These are phyloP conservation scores for Trypanosoma grayi DNA, from an alignment of 208 protist genomes.

Conservation along the genomic window DNA sequence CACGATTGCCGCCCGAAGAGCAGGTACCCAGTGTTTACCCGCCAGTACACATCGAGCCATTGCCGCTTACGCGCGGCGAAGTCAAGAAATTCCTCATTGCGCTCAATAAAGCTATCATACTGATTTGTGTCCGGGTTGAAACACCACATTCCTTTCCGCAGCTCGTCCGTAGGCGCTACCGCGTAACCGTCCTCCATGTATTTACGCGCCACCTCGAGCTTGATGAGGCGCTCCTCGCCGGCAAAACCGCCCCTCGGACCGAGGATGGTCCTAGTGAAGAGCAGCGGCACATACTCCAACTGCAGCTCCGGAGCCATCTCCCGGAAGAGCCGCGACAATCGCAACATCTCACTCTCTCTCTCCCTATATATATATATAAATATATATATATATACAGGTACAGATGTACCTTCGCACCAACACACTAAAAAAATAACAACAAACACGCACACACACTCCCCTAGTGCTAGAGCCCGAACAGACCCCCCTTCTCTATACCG, in stretches of 20 bases:
- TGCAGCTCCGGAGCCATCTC: slow-evolving; percentile 90
- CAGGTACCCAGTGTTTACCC: slow-evolving; percentile 91
- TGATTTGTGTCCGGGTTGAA: slow-evolving; percentile 86
- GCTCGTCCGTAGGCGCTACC: slow-evolving; percentile 58
- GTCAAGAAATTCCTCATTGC: slow-evolving; percentile 88
- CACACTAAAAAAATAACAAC: too few relatives aligned
- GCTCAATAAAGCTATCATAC: slow-evolving; percentile 87
- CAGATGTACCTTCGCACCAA: too few relatives aligned
- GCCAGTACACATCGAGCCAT: slow-evolving; percentile 93
- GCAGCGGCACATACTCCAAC: slow-evolving; percentile 83
- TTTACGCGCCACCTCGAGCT: slow-evolving; percentile 82
- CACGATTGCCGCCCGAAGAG: slow-evolving; percentile 87
- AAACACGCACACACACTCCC: not conserved
- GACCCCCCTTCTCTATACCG: too few relatives aligned
- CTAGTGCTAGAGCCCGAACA: not conserved
- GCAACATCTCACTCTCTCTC: slow-evolving; percentile 71
- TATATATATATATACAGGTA: too few relatives aligned
- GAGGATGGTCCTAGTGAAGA: slow-evolving; percentile 87
- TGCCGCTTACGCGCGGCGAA: slow-evolving; percentile 90
- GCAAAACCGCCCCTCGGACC: slow-evolving; percentile 88
- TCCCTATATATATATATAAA: too few relatives aligned
- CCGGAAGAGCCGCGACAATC: slow-evolving; percentile 49
- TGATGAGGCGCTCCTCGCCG: slow-evolving; percentile 89
- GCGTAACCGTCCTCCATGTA: slow-evolving; percentile 74
- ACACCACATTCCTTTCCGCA: slow-evolving; percentile 84